phyloP scores from a whole-genome alignment of 2,329 filamentous ascomycete genomes.

The Fusarium drepaniforme region DNA sequence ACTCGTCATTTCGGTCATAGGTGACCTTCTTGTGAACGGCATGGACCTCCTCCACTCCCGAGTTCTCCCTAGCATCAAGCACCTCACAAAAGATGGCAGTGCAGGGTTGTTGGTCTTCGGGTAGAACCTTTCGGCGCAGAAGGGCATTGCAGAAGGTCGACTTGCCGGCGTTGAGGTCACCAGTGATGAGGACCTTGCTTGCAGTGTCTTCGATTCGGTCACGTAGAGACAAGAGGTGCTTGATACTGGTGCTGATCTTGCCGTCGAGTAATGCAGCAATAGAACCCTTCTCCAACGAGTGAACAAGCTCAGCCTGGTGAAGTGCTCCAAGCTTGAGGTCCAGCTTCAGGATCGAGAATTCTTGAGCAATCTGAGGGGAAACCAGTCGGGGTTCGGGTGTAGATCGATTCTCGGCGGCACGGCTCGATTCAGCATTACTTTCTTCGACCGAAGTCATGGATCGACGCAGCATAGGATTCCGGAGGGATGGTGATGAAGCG shows the following conservation, averaged over 20 bases:
- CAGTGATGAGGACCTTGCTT: slow-evolving; percentile 96
- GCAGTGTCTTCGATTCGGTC: slow-evolving; percentile 98
- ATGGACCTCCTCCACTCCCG: slow-evolving; percentile 93
- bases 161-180: slow-evolving; percentile 96
- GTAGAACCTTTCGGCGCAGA: slow-evolving; percentile 88
- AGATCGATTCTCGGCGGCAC: slow-evolving; percentile 71
- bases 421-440: slow-evolving; percentile 77
- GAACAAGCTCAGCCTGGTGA: slow-evolving; percentile 90
- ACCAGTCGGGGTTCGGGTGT: slow-evolving; percentile 83
- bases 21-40: slow-evolving; percentile 84
- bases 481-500: slow-evolving; percentile 51
- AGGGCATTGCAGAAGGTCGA: slow-evolving; percentile 99
- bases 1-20: slow-evolving; percentile 93
- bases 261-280: slow-evolving; percentile 92
- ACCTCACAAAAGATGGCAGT: slow-evolving; percentile 99
- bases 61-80: slow-evolving; percentile 90
- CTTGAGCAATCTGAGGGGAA: slow-evolving; percentile 91
- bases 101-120: slow-evolving; percentile 97
- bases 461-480: slow-evolving; percentile 70
- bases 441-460: slow-evolving; percentile 77
- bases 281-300: slow-evolving; percentile 92
- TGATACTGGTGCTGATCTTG: slow-evolving; percentile 93
- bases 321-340: slow-evolving; percentile 91
- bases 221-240: slow-evolving; percentile 86
- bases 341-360: slow-evolving; percentile 95